phyloP scores from a whole-genome alignment of 192 early-diverging fungal genomes.

The Allomyces arbusculus region DNA sequence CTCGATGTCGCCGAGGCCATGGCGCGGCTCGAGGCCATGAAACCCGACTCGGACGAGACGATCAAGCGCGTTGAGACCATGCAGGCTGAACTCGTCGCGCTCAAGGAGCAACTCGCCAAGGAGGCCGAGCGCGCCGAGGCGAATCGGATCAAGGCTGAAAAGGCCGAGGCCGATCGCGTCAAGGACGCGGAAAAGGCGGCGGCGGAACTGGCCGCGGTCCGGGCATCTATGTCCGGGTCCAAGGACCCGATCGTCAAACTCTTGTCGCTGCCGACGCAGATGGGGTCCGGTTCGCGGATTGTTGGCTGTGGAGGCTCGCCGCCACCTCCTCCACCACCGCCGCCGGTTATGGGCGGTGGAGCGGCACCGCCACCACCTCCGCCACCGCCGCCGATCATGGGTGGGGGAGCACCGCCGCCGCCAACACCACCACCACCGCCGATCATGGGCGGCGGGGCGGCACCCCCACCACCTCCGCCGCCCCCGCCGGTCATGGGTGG shows the following conservation, averaged over 20 bases:
- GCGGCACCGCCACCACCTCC: conserved; percentile 8
- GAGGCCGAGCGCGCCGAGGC: too few species aligned
- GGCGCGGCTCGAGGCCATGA: too few species aligned
- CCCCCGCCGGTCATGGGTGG: background rate
- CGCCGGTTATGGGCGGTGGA: conserved; percentile 5
- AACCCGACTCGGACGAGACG: too few species aligned
- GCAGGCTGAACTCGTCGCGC: too few species aligned
- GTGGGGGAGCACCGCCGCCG: conserved; percentile 1
- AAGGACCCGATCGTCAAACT: too few species aligned
- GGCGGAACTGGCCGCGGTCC: too few species aligned
- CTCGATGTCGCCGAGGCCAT: conserved; percentile 14
- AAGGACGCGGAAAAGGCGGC: background rate
- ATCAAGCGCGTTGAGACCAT: too few species aligned
- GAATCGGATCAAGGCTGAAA: conserved; percentile 3
- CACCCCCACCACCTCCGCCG: conserved; percentile 8
- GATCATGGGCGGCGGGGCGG: background rate
- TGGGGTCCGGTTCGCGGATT: background rate
- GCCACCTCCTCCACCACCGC: conserved; percentile 9
- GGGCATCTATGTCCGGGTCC: too few species aligned
- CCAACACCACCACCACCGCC: conserved; percentile 7
- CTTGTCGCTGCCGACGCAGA: too few species aligned
- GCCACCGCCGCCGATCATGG: conserved; percentile 3
- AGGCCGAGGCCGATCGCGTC: conserved; percentile 13
- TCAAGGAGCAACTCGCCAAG: too few species aligned
- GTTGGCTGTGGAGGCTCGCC: conserved; percentile 3